These are phyloP conservation scores for Magnaporthiopsis incrustans DNA, from an alignment of 2,329 filamentous ascomycete species.

Conservation along the genomic window DNA sequence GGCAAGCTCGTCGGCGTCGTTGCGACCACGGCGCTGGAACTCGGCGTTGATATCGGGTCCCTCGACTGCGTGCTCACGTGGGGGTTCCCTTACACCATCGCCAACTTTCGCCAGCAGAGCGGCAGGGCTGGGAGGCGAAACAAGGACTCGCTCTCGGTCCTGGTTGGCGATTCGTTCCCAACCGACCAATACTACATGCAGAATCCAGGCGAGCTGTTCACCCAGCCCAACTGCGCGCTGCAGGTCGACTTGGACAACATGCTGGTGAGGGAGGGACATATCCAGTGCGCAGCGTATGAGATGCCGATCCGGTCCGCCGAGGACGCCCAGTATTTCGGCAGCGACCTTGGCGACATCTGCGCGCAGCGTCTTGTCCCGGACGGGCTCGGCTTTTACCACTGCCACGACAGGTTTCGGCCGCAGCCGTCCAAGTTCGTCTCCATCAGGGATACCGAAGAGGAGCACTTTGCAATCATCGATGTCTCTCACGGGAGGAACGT, in stretches of 20 bases:
- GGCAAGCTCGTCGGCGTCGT: slow-evolving; percentile 89
- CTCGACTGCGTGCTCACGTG: slow-evolving; percentile 90
- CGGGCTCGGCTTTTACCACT: slow-evolving; percentile 77
- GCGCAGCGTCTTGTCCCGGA: slow-evolving; percentile 67
- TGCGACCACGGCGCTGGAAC: slow-evolving; percentile 84
- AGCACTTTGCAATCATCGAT: slow-evolving; percentile 92
- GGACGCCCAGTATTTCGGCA: slow-evolving; percentile 73
- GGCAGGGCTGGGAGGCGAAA: slow-evolving; percentile 87
- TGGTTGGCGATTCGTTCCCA: slow-evolving; percentile 83
- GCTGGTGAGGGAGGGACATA: slow-evolving; percentile 83
- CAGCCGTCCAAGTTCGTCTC: slow-evolving; percentile 74
- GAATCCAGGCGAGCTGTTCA: slow-evolving; percentile 90
- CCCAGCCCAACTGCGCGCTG: slow-evolving; percentile 78
- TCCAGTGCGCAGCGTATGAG: slow-evolving; percentile 92
- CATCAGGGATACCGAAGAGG: slow-evolving; percentile 80
- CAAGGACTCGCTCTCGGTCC: slow-evolving; percentile 82
- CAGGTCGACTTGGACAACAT: slow-evolving; percentile 90
- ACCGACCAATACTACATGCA: slow-evolving; percentile 97
- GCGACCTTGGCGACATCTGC: slow-evolving; percentile 62
- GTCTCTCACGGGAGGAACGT: slow-evolving; percentile 73
- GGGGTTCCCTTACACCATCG: slow-evolving; percentile 92
- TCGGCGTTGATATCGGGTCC: slow-evolving; percentile 91
- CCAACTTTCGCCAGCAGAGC: slow-evolving; percentile 90
- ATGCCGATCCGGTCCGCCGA: slow-evolving; percentile 79
- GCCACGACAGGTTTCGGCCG: slow-evolving; percentile 80